These are phyloP conservation scores for Calcarisporium arbuscula DNA, from an alignment of 2,329 filamentous ascomycete genomes.

Conservation along the genomic window DNA sequence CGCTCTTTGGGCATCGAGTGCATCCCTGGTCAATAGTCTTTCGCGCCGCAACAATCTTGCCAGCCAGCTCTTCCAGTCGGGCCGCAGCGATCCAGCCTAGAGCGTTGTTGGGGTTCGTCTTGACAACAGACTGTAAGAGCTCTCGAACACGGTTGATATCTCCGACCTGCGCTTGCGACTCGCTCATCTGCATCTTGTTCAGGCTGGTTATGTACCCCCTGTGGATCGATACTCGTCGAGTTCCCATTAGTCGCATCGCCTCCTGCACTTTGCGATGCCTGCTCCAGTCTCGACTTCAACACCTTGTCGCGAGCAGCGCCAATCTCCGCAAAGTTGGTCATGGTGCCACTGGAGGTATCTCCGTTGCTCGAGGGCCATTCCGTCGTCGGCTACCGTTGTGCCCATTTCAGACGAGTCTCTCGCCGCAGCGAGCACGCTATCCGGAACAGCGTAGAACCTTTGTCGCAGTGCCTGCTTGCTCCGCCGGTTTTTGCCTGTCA, in stretches of 20 bases:
- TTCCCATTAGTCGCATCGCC: conserved; percentile 67
- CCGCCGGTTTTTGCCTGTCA: conserved; percentile 89
- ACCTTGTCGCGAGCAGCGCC: conserved; percentile 95
- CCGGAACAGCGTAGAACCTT: conserved; percentile 91
- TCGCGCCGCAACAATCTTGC: conserved; percentile 82
- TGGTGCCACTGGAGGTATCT: conserved; percentile 69
- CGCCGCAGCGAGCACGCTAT: conserved; percentile 87
- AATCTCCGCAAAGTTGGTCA: conserved; percentile 97
- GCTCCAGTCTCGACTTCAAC: conserved; percentile 85
- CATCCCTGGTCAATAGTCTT: conserved; percentile 85
- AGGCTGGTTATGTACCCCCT: conserved; percentile 93
- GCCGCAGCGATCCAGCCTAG: conserved; percentile 95
- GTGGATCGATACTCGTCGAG: conserved; percentile 86
- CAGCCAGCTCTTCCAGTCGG: conserved; percentile 84
- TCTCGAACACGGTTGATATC: conserved; percentile 92
- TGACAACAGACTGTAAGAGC: conserved; percentile 92
- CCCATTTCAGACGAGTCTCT: conserved; percentile 75
- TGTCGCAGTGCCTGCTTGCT: conserved; percentile 76
- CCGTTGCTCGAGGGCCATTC: conserved; percentile 32
- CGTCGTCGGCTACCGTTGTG: conserved; percentile 82
- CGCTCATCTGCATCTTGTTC: conserved; percentile 71
- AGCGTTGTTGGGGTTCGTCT: conserved; percentile 91
- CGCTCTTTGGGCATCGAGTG: conserved; percentile 84
- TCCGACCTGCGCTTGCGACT: conserved; percentile 77
- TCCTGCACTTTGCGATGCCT: conserved; percentile 66